phyloP scores from a whole-genome alignment of 768 basidiomycete genomes.

The Termitomyces eurrhizus region DNA sequence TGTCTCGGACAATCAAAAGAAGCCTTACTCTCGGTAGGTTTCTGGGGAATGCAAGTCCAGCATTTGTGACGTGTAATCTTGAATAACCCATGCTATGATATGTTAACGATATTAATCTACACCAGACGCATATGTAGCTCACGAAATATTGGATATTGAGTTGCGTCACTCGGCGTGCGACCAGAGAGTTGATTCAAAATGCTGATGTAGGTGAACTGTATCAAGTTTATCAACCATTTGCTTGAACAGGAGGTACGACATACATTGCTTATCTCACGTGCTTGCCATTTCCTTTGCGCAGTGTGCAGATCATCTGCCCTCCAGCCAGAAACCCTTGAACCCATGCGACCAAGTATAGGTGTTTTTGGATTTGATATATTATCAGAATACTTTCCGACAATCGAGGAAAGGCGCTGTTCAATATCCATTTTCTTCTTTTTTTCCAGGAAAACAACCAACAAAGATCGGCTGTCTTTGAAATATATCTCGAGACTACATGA shows the following conservation, averaged over 20 bases:
- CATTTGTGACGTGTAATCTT: constrained; percentile 73
- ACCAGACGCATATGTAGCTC: constrained; percentile 22
- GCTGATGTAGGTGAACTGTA: constrained; percentile 83
- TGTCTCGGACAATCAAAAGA: neutral
- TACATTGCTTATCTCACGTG: constrained; percentile 89
- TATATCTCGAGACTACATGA: constrained; percentile 76
- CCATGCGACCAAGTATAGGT: constrained; percentile 50
- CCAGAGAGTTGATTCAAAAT: constrained; percentile 91
- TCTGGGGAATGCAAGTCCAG: constrained; percentile 61
- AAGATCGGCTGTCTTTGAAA: constrained; percentile 87
- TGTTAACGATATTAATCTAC: neutral
- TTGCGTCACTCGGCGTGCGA: constrained; percentile 90
- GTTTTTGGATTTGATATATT: constrained; percentile 46
- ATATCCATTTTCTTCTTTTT: constrained; percentile 60
- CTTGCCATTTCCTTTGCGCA: constrained; percentile 84
- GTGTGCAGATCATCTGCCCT: constrained; percentile 57
- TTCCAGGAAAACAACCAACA: constrained; percentile 79
- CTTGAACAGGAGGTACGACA: constrained; percentile 17
- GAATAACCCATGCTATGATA: constrained; percentile 77
- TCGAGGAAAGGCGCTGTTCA: constrained; percentile 46
- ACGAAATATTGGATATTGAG: constrained; percentile 93
- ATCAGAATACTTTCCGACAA: constrained; percentile 42
- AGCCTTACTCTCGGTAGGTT: constrained; percentile 69
- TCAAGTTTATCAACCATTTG: neutral
- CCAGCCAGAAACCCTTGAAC: constrained; percentile 49